Base-by-base conservation (phyloP, 768 basidiomycete genomes). In the Trametes cinnabarina region DNA sequence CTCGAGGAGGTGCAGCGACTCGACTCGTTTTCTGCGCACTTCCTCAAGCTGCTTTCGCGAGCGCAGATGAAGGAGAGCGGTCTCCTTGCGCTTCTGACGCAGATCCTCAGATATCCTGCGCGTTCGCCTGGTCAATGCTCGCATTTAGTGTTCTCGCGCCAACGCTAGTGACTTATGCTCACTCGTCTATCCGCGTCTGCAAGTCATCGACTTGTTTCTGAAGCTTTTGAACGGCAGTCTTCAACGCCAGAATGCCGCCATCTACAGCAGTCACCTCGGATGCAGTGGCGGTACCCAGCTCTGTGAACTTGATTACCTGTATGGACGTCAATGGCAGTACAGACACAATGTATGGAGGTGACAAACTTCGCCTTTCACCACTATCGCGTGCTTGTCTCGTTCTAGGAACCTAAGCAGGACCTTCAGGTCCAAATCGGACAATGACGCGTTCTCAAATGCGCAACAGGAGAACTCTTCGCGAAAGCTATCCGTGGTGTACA, bases 281-380 rank as follows among this genome's bases (percentile, higher is more conserved):
- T n/a, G 71, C 74, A 37, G 72, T 75, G 0, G 75, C 61, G 5
- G 70, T 68, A 12, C 71, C 71, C 8, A 72, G 63, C 19, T 79
- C 76, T 1, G 88, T 66, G 63, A 97, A 90, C 71, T 97, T 96
- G 68, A 96, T 83, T n/a, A 88, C 77, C 92, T 94, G 26, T n/a
- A 55, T 9, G 41, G 15, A 39, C 19, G 39, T 35, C 15, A 28
- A 32, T 57, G 35, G 30, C 6, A 32, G 30, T 7, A 32, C 7
- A 32, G 30, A 6, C 12, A 2, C 7, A 32, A 32, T 32, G 2
- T 7, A 6, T 7, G 6, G 30, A 7, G 30, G 30, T 32, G 12
- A 71, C 82, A 59, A 55, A 93, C 93, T 62, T 87, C 85, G 59
- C 82, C 79, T 47, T 91, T 84, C 12, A 82, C 74, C 0, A 90